Conservation (phyloP, 2,329 filamentous ascomycete genomes). For the Diaporthe aspalathi region DNA sequence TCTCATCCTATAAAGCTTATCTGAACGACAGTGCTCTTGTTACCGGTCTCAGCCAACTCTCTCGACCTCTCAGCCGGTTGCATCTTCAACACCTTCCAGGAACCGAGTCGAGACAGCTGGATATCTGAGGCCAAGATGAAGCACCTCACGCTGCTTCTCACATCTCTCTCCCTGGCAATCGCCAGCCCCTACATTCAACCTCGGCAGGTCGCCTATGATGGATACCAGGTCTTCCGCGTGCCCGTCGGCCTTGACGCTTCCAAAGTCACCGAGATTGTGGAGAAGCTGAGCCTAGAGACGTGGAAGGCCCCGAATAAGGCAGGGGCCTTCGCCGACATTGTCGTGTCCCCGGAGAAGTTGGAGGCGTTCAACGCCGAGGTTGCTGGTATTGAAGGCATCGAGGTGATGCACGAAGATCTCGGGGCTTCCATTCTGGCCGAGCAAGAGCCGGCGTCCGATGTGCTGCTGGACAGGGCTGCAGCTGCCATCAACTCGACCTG, state of each 20-base stretch:
- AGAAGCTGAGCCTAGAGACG: slow-evolving; percentile 49
- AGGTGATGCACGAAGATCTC: slow-evolving; percentile 54
- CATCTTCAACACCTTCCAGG: neutral
- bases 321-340: slow-evolving; percentile 53
- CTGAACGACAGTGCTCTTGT: neutral
- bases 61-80: neutral
- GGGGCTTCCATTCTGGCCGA: slow-evolving; percentile 53
- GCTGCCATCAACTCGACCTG: slow-evolving; percentile 50
- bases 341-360: slow-evolving; percentile 52
- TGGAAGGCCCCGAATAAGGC: slow-evolving; percentile 53
- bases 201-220: slow-evolving; percentile 52
- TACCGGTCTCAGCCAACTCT: neutral
- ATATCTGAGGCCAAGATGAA: slow-evolving; percentile 1
- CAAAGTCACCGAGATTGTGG: slow-evolving; percentile 49
- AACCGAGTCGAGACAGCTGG: neutral
- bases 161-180: neutral
- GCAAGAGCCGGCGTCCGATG: slow-evolving; percentile 37
- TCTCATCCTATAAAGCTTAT: neutral
- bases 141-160: neutral
- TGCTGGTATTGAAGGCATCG: slow-evolving; percentile 46
- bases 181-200: slow-evolving; percentile 20
- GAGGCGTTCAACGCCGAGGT: slow-evolving; percentile 49
- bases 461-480: slow-evolving; percentile 41
- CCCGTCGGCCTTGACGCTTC: slow-evolving; percentile 49
- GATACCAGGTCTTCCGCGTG: slow-evolving; percentile 59